Evolutionary conservation across 2,329 filamentous ascomycete species (phyloP), one percentile per base, ranked within the genome.

Genomic region (Xylariaceae sp.): DNA sequence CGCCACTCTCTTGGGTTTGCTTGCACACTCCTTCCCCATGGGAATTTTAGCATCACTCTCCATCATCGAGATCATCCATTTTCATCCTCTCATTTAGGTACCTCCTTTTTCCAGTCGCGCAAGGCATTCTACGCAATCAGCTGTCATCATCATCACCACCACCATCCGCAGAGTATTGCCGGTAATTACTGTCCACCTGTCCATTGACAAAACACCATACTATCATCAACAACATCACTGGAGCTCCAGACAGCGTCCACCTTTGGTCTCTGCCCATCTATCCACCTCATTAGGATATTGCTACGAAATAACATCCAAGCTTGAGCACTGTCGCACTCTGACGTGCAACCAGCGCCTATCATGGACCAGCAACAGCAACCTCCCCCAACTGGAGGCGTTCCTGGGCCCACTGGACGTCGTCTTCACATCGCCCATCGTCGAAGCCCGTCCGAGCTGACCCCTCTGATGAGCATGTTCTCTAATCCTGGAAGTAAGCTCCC

Each of bases 391-490:
- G 81, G 81, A 72, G 84, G 84, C 70, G 83, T 87, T 59, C 81
- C 81, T 74, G 92, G 92, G 68, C 91, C 91, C 71, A 79, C 88
- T 74, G 92, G 92, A 73, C 92, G 94, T 74, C 89, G 93, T 75
- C 86, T 98, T 75, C 93, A 98, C 81, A 97, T 98, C 78, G 94
- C 94, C 72, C 94, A 98, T 82, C 90, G 94, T 74, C 89, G 94
- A 78, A 97, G 92, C 79, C 95, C 94, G 65, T 98, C 95, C 67
- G 95, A 98, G 83, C 83, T 98, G 77, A 98, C 94, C 58, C 95
- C 94, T 65, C 81, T 98, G 77, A 96, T 98, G 91, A 96, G 92
- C 92, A 91, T 87, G 91, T 92, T 85, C 76, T 76, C 81, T 65
- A 85, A 83, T 64, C 82, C 83, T 65, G 81, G 80, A 76, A 87